Evolutionary conservation across 805 yeast genomes (phyloP), one percentile per base, ranked within the genome.

Genomic region (Saturnispora bothae): DNA sequence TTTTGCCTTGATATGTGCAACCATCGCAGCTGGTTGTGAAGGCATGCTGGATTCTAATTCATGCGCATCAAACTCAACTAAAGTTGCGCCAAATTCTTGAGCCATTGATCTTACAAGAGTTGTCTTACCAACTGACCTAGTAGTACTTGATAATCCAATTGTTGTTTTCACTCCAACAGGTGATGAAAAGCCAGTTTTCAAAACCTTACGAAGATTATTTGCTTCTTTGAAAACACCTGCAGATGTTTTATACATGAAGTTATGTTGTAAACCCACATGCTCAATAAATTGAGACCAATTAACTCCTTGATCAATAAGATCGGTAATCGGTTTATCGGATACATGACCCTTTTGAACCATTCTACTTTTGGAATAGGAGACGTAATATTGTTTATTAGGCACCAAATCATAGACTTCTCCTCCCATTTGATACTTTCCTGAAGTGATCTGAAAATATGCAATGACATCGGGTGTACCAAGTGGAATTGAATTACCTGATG

Each of bases 391-490:
- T 10, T 42, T 33, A 6, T 43, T 53, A 4, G 17, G 36, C 36
- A 21, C 45, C 19, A 54, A 37, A 4, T 44, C 45, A 3, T 49
- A 48, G 4, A 50, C 56, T 2, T 59, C 52, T 4, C 28, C 41
- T 9, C 32, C 21, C 15, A 36, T 32, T 3, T 56, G 63, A 3
- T 68, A 68, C 4, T 61, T 50, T 4, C 77, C 61, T 5, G 71
- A 78, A 2, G 72, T 65, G 2, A 89, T 71, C 47, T 72, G 73
- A 57, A 86, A 89, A 96, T 96, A 89, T 0, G 86, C 94, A 15
- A 88, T 69, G 0, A 73, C 64, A 52, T 86, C 84, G 1, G 83
- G 76, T 17, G 65, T 66, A 0, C 83, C 84, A 3, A 62, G 57
- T 0, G 86, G 85, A 5, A 33, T 14, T 2, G 73, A 58, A 4